Evolutionary conservation across 2,329 filamentous ascomycete species (phyloP).

Genomic region (Trichoderma semiorbis): DNA sequence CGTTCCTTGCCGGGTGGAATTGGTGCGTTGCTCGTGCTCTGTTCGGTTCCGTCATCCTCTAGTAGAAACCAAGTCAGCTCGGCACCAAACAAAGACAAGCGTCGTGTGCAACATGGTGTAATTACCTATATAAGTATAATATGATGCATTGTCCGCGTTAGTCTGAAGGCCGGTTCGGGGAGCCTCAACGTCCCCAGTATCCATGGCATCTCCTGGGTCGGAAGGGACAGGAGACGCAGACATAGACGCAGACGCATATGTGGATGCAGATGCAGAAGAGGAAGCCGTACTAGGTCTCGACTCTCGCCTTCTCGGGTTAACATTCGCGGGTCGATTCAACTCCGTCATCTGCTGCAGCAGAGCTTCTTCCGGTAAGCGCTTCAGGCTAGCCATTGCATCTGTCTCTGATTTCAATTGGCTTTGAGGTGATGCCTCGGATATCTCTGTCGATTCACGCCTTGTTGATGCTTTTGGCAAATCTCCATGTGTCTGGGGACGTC

Average conservation of each 20-base stretch:
- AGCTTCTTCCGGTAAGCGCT: conserved; percentile 25
- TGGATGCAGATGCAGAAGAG: background rate
- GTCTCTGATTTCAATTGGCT: background rate
- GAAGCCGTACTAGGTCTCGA: background rate
- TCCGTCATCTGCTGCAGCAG: conserved; percentile 11
- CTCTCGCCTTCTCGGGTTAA: background rate
- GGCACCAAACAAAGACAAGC: background rate
- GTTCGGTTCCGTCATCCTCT: background rate
- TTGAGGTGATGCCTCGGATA: background rate
- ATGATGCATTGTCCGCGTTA: background rate
- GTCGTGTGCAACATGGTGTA: background rate
- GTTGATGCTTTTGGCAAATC: background rate
- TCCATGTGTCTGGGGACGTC: background rate
- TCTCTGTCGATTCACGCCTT: background rate
- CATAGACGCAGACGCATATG: background rate
- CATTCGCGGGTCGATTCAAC: background rate
- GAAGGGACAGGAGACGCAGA: background rate
- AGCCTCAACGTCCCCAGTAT: background rate
- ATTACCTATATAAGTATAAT: conserved; percentile 9
- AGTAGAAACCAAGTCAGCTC: background rate
- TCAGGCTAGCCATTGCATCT: conserved; percentile 2
- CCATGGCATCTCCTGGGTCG: background rate
- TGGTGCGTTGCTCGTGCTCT: conserved; percentile 1
- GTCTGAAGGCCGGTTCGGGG: background rate
- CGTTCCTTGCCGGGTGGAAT: conserved; percentile 8